Evolutionary conservation across 75 land plant genomes (phyloP).

Genomic region (Pinus tabuliformis): DNA sequence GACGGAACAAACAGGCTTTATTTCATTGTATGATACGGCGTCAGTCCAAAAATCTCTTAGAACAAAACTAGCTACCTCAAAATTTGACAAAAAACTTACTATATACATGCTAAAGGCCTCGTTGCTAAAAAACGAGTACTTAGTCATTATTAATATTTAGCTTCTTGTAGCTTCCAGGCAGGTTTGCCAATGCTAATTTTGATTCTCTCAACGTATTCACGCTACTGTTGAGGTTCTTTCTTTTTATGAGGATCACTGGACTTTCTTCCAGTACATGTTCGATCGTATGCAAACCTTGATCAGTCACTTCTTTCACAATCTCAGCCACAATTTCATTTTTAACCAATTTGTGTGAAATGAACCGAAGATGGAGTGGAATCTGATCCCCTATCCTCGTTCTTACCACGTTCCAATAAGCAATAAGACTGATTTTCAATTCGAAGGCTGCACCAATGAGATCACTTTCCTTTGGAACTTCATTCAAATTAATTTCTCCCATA

Average conservation of each 20-base stretch:
- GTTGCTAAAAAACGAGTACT: no score
- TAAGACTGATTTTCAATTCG: not conserved
- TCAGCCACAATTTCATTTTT: not conserved
- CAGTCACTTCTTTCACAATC: not conserved
- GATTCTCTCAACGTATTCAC: no score
- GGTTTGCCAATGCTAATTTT: no score
- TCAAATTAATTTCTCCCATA: not conserved
- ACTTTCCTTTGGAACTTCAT: not conserved
- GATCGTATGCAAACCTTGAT: not conserved
- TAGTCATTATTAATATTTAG: no score
- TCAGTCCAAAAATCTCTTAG: no score
- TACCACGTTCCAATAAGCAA: not conserved
- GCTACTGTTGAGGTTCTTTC: not conserved
- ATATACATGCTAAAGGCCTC: no score
- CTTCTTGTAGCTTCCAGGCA: no score
- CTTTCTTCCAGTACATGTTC: constrained; percentile 1
- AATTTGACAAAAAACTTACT: no score
- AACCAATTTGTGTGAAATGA: not conserved
- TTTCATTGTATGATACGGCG: no score
- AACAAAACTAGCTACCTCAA: no score
- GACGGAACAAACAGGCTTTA: no score
- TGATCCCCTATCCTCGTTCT: not conserved
- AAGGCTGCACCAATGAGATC: not conserved
- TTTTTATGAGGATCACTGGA: not conserved
- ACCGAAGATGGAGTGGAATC: constrained; percentile 4